Percentiles rank a stretch among this genome's conserved stretches.
These are phyloP conservation scores for Coniochaeta sp. DNA, from an alignment of 2,329 filamentous ascomycete genomes.

Conservation along the genomic window DNA sequence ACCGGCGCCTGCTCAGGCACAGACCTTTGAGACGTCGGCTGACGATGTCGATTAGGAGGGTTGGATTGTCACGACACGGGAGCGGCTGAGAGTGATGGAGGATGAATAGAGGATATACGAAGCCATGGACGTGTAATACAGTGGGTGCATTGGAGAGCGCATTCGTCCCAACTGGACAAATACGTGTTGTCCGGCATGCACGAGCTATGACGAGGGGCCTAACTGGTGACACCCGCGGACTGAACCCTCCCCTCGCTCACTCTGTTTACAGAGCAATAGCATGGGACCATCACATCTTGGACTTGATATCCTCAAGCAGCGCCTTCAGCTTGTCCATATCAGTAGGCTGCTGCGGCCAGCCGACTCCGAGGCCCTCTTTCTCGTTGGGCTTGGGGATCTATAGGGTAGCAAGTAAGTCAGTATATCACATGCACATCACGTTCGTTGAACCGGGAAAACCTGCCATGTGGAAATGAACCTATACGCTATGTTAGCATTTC, in stretches of 20 bases:
- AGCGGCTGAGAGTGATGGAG: too few species aligned
- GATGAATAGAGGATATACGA: too few species aligned
- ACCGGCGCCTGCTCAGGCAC: slow-evolving; percentile 12
- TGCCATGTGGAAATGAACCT: slow-evolving; percentile 95
- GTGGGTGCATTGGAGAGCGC: too few species aligned
- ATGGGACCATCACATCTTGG: slow-evolving; percentile 60
- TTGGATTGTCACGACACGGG: too few species aligned
- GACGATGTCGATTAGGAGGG: slow-evolving; percentile 36
- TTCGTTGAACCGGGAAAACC: not conserved
- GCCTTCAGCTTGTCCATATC: slow-evolving; percentile 81
- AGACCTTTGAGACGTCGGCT: slow-evolving; percentile 26
- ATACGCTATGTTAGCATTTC: not conserved
- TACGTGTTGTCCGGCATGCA: too few species aligned
- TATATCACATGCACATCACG: not conserved
- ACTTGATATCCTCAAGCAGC: slow-evolving; percentile 75
- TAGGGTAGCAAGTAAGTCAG: not conserved
- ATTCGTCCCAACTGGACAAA: too few species aligned
- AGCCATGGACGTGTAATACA: too few species aligned
- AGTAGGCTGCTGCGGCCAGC: slow-evolving; percentile 68
- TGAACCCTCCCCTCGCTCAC: too few species aligned
- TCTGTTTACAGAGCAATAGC: too few species aligned
- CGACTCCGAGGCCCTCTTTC: slow-evolving; percentile 68
- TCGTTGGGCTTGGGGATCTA: slow-evolving; percentile 92
- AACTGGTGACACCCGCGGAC: too few species aligned
- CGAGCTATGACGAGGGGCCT: too few species aligned